Percentiles rank a stretch among this genome's conserved stretches.
phyloP scores from a whole-genome alignment of 768 basidiomycete genomes.

The Leccinum arenicola region DNA sequence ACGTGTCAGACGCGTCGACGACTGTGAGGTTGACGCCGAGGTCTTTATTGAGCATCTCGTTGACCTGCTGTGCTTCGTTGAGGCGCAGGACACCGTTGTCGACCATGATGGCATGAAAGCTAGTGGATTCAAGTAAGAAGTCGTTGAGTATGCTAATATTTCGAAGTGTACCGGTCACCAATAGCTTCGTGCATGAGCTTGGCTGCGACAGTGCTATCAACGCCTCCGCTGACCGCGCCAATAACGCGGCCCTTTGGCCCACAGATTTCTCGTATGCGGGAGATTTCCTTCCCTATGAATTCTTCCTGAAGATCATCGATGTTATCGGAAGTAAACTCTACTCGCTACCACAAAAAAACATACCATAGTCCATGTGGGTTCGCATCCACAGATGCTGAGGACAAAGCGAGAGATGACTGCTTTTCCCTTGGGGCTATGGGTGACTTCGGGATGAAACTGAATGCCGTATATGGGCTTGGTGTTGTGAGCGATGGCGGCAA shows the following conservation, averaged over 20 bases:
- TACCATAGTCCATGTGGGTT: constrained; percentile 92
- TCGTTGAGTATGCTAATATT: background rate
- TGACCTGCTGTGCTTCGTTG: constrained; percentile 87
- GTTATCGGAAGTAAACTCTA: background rate
- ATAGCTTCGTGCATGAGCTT: constrained; percentile 99
- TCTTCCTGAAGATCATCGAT: constrained; percentile 60
- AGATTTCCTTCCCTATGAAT: constrained; percentile 96
- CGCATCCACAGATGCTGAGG: constrained; percentile 78
- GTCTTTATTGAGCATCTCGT: constrained; percentile 89
- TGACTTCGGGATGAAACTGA: constrained; percentile 99
- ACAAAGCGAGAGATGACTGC: constrained; percentile 88
- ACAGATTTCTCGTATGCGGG: constrained; percentile 90
- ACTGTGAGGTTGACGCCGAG: constrained; percentile 96
- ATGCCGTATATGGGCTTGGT: constrained; percentile 90
- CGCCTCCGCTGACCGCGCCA: constrained; percentile 95
- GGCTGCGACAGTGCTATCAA: constrained; percentile 97
- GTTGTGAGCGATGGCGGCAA: constrained; percentile 89
- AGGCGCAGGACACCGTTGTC: constrained; percentile 96
- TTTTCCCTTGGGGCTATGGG: constrained; percentile 86
- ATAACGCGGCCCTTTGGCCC: constrained; percentile 95
- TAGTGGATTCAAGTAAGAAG: constrained; percentile 27
- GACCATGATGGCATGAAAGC: constrained; percentile 99
- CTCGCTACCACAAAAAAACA: constrained; percentile 10
- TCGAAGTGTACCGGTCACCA: constrained; percentile 73
- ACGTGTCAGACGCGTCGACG: constrained; percentile 91